Percentiles rank a stretch among this genome's conserved stretches.
phyloP scores from a whole-genome alignment of 2,329 filamentous ascomycete species.

The Alternaria postmessia region DNA sequence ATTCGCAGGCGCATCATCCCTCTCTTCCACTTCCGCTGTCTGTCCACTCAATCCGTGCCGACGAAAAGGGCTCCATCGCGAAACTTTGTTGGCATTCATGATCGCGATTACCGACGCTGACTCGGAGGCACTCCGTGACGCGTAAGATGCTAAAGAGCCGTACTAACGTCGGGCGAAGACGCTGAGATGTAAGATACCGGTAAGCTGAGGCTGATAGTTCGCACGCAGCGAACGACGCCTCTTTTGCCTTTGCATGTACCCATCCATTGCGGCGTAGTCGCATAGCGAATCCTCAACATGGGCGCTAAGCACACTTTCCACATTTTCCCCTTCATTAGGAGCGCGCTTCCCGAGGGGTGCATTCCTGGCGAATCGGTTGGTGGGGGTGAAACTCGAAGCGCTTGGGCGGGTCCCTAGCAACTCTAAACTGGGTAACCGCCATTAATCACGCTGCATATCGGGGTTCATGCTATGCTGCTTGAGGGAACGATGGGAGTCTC shows the following conservation, averaged over 20 bases:
- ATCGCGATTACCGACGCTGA: not conserved
- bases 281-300: conserved; percentile 27
- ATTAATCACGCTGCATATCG: not conserved
- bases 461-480: not conserved
- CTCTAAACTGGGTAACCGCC: conserved; percentile 6
- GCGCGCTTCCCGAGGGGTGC: conserved; percentile 29
- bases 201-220: conserved; percentile 28
- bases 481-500: not conserved
- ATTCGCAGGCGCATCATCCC: not conserved
- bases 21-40: conserved; percentile 7
- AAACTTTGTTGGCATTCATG: conserved; percentile 21
- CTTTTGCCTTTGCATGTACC: conserved; percentile 27
- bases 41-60: conserved; percentile 9
- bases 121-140: conserved; percentile 16
- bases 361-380: conserved; percentile 35
- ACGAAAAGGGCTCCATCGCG: conserved; percentile 24
- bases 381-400: conserved; percentile 36
- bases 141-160: not conserved
- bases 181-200: conserved; percentile 8
- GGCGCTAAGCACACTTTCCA: conserved; percentile 10
- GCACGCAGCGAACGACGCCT: conserved; percentile 31
- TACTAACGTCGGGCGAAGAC: not conserved
- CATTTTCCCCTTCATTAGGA: conserved; percentile 12
- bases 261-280: conserved; percentile 32
- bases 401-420: conserved; percentile 15